A percentile compares a stretch with the other conserved stretches of the same genome.
Evolutionary conservation across 1,284 basidiomycete genomes (phyloP).

Genomic region (Ganoderma lucidum): DNA sequence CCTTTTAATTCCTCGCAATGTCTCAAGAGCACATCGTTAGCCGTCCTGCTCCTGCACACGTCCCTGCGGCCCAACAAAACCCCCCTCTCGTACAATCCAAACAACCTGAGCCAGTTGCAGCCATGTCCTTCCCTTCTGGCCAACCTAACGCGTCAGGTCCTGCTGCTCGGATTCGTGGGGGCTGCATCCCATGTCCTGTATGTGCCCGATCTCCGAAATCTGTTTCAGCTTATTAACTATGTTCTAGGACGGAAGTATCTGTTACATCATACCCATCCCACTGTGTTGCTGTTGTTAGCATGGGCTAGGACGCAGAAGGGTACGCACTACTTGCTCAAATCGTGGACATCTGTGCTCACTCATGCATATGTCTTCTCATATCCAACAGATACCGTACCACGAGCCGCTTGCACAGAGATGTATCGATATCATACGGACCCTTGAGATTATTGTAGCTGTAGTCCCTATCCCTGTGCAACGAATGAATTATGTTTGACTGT

Average conservation of each 20-base stretch:
- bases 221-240: background rate
- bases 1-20: background rate
- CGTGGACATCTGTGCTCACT: too few relatives aligned
- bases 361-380: background rate
- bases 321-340: background rate
- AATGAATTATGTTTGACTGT: too few relatives aligned
- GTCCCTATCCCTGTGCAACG: too few relatives aligned
- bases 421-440: background rate
- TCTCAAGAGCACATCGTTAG: background rate
- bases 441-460: slow-evolving; percentile 4
- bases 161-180: slow-evolving; percentile 28
- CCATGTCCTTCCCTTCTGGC: slow-evolving; percentile 4
- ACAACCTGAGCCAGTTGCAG: slow-evolving; percentile 7
- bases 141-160: background rate
- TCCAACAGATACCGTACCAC: too few relatives aligned
- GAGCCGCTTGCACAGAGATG: background rate
- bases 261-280: slow-evolving; percentile 33
- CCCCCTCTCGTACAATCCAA: background rate
- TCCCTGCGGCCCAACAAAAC: background rate
- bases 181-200: slow-evolving; percentile 33
- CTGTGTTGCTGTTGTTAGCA: slow-evolving; percentile 23
- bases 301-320: background rate
- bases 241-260: slow-evolving; percentile 27
- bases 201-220: background rate
- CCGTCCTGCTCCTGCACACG: background rate